phyloP scores from a whole-genome alignment of 164 flowering plant genomes.

The Aristolochia contorta region DNA sequence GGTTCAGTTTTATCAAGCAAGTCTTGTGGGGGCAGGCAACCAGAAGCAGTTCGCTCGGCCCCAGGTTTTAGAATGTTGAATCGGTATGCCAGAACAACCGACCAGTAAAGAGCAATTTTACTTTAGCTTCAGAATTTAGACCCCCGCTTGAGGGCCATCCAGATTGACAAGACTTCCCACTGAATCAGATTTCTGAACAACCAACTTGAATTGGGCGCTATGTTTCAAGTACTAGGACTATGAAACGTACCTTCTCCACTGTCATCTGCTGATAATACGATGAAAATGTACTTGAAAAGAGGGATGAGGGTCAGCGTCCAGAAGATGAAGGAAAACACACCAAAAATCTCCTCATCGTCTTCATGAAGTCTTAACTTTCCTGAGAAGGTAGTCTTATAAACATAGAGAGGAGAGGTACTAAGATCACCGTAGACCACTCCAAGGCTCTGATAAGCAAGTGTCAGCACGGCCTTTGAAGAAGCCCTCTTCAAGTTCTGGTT shows the following conservation, averaged over 20 bases:
- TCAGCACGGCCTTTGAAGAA: constrained; percentile 33
- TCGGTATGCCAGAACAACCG: too few relatives aligned
- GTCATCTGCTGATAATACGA: constrained; percentile 63
- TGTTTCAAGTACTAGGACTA: too few relatives aligned
- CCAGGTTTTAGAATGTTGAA: too few relatives aligned
- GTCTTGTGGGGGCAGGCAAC: too few relatives aligned
- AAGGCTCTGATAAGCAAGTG: constrained; percentile 71
- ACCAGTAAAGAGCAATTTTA: too few relatives aligned
- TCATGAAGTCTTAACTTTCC: constrained; percentile 49
- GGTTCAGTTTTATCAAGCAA: too few relatives aligned
- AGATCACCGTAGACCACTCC: constrained; percentile 78
- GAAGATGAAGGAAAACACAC: constrained; percentile 64
- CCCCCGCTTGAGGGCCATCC: too few relatives aligned
- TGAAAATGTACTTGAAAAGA: constrained; percentile 54
- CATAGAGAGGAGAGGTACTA: constrained; percentile 78
- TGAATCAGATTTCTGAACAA: too few relatives aligned
- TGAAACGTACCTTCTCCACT: constrained; percentile 67
- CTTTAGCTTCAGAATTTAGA: too few relatives aligned
- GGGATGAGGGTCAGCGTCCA: constrained; percentile 66
- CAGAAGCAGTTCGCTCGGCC: too few relatives aligned
- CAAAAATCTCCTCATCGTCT: constrained; percentile 56
- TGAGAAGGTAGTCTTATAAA: constrained; percentile 63
- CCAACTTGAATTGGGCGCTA: too few relatives aligned
- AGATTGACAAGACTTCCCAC: too few relatives aligned
- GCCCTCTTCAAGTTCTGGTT: constrained; percentile 38